Conservation (phyloP, 306 rosid genomes). For the Ziziphus jujuba region DNA sequence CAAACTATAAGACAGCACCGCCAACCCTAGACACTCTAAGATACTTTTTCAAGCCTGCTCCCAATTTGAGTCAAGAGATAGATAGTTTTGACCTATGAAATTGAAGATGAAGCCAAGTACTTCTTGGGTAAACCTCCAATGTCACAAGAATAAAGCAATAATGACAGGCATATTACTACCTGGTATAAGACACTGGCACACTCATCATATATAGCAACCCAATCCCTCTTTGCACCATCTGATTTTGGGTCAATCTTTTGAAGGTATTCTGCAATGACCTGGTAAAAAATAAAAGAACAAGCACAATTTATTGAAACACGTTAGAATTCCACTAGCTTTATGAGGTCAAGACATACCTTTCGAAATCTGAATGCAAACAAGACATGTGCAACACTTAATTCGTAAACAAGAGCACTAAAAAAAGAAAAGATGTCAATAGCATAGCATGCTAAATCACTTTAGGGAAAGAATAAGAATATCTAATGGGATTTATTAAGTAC, state of each 20-base stretch:
- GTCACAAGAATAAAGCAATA: conserved; percentile 7
- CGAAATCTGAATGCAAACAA: not conserved
- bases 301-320: not conserved
- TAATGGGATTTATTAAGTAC: conserved; percentile 19
- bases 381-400: conserved; percentile 1
- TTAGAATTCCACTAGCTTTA: not conserved
- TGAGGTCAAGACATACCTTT: not conserved
- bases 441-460: not conserved
- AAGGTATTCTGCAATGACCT: conserved; percentile 97
- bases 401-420: not conserved
- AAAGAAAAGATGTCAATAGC: not conserved
- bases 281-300: conserved; percentile 25
- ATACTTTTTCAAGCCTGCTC: too few relatives aligned
- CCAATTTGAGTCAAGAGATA: too few relatives aligned
- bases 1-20: not conserved
- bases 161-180: conserved; percentile 42
- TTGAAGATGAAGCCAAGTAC: conserved; percentile 2
- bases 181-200: conserved; percentile 93
- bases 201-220: conserved; percentile 99
- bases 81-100: not conserved
- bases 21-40: too few relatives aligned
- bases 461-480: not conserved
- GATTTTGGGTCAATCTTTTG: conserved; percentile 98
- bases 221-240: conserved; percentile 99
- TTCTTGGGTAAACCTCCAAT: not conserved